Evolutionary conservation across 2,329 filamentous ascomycete genomes (phyloP).

Genomic region (Capronia americana): DNA sequence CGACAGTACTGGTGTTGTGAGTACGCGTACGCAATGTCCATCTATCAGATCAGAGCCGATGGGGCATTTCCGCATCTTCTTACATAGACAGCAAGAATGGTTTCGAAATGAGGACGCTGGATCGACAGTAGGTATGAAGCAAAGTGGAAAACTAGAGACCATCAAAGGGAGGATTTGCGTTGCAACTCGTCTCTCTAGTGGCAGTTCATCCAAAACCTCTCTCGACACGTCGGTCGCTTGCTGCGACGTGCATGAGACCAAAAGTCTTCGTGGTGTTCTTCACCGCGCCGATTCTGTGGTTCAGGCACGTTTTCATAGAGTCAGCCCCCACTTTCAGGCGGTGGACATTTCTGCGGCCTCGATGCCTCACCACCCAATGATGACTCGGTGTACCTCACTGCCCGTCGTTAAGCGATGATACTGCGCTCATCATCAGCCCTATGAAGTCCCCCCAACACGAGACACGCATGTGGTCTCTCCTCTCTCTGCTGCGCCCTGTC

Average conservation of each 20-base stretch:
- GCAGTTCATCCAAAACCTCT: not conserved
- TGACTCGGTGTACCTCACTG: not conserved
- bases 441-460: constrained; percentile 5
- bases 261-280: constrained; percentile 10
- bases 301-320: constrained; percentile 6
- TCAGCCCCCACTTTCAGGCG: constrained; percentile 32
- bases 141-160: not conserved
- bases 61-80: not conserved
- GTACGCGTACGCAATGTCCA: not conserved
- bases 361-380: constrained; percentile 11
- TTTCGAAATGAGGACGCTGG: not conserved
- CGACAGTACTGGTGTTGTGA: too few species aligned
- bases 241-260: constrained; percentile 3
- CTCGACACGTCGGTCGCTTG: not conserved
- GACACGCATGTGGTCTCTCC: not conserved
- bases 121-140: not conserved
- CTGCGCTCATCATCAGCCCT: constrained; percentile 17
- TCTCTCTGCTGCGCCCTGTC: constrained; percentile 14
- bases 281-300: constrained; percentile 14
- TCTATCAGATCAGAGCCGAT: not conserved
- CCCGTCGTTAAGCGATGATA: constrained; percentile 2
- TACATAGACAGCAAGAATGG: not conserved
- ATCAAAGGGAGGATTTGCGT: not conserved
- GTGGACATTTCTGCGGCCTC: constrained; percentile 9
- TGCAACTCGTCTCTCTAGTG: not conserved